Percentiles rank a stretch among this genome's conserved stretches.
phyloP scores from a whole-genome alignment of 1,284 basidiomycete genomes.

The Naganishia sp. region DNA sequence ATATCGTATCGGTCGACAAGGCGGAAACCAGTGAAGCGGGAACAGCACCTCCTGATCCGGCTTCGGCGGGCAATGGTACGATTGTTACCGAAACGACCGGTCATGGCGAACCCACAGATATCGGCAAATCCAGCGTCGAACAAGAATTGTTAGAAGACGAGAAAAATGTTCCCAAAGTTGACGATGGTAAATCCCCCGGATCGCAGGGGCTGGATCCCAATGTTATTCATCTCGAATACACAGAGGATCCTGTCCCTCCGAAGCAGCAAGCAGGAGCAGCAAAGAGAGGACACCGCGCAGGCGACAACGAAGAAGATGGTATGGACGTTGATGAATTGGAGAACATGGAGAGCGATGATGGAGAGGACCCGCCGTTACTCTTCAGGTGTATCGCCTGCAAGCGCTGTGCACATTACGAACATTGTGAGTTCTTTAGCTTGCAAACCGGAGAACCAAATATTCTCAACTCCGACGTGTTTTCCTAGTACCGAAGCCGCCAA shows the following conservation, averaged over 20 bases:
- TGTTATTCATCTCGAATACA: neutral
- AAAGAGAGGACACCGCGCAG: neutral
- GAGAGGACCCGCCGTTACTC: constrained; percentile 54
- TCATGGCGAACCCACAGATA: neutral
- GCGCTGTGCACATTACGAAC: constrained; percentile 74
- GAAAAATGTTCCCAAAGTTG: neutral
- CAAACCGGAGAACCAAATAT: neutral
- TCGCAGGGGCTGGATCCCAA: too few relatives aligned
- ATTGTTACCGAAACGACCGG: neutral
- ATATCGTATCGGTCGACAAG: neutral
- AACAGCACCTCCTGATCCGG: too few relatives aligned
- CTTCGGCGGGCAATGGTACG: constrained; percentile 15
- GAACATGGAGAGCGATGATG: constrained; percentile 35
- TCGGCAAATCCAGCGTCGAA: neutral
- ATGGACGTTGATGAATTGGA: constrained; percentile 30
- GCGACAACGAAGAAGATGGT: neutral
- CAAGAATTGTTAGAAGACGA: neutral
- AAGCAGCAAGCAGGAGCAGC: neutral
- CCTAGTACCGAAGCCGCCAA: constrained; percentile 57
- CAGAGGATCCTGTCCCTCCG: neutral
- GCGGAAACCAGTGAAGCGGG: constrained; percentile 1
- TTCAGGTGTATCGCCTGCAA: constrained; percentile 81
- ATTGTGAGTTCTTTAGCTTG: constrained; percentile 51
- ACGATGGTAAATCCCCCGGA: neutral
- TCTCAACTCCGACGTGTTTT: constrained; percentile 42